These are phyloP conservation scores for Xylaria sp. DNA, from an alignment of 2,329 filamentous ascomycete species.

Conservation along the genomic window DNA sequence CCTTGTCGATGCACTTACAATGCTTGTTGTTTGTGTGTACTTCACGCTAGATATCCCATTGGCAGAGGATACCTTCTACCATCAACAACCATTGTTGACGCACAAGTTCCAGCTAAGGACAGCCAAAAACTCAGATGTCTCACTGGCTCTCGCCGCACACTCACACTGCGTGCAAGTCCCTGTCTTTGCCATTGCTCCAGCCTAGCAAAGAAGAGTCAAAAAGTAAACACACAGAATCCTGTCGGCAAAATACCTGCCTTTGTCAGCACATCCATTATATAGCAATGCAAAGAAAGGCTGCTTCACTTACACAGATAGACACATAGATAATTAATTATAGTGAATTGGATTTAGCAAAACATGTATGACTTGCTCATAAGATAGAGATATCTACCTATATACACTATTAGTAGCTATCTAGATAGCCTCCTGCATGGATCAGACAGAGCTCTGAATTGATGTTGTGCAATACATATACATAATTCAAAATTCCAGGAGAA, in stretches of 20 bases:
- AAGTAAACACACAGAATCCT: constrained; percentile 3
- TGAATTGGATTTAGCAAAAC: background rate
- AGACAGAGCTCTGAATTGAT: no score
- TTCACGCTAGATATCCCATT: background rate
- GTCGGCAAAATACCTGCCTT: background rate
- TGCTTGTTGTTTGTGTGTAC: background rate
- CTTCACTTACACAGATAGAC: background rate
- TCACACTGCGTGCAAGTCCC: constrained; percentile 4
- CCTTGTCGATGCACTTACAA: background rate
- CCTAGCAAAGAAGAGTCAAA: background rate
- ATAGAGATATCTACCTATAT: background rate
- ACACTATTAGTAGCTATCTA: background rate
- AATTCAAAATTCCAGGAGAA: no score
- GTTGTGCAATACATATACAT: background rate
- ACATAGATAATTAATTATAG: background rate
- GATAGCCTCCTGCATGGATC: background rate
- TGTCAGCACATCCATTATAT: background rate
- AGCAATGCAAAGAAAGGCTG: background rate
- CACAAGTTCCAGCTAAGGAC: constrained; percentile 1
- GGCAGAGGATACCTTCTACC: background rate
- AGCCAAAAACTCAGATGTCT: background rate
- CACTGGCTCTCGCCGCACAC: background rate
- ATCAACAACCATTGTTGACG: background rate
- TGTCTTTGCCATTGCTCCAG: background rate
- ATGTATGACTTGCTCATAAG: background rate